Percentiles rank a stretch among this genome's conserved stretches.
Evolutionary conservation across 257 asterid species (phyloP).

Genomic region (Echites panduratus): DNA sequence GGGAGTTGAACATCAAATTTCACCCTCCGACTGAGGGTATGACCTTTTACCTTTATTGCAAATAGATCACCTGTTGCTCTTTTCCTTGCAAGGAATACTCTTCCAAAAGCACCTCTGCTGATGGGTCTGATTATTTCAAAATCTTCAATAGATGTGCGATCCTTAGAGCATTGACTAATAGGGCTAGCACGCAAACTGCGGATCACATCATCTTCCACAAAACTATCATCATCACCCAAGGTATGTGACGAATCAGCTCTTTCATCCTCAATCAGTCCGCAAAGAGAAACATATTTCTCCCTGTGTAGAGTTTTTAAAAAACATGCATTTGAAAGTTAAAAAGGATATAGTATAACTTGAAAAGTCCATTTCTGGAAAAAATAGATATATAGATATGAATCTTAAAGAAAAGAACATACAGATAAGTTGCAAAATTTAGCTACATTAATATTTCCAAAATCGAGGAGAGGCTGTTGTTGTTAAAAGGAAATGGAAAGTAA

Average conservation of each 20-base stretch:
- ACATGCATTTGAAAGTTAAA: constrained; percentile 25
- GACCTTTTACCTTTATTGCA: constrained; percentile 74
- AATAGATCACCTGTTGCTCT: constrained; percentile 96
- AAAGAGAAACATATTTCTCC: constrained; percentile 85
- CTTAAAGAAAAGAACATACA: neutral
- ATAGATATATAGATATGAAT: neutral
- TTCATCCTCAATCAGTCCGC: constrained; percentile 90
- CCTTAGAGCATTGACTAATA: constrained; percentile 68
- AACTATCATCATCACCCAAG: constrained; percentile 62
- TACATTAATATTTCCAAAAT: neutral
- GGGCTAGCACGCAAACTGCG: constrained; percentile 97
- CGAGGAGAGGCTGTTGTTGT: neutral
- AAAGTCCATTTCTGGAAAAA: neutral
- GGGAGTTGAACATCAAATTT: neutral
- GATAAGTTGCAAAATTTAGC: neutral
- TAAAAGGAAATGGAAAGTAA: constrained; percentile 8
- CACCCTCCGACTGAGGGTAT: neutral
- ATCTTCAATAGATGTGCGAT: constrained; percentile 93
- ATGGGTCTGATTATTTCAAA: constrained; percentile 97
- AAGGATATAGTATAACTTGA: neutral
- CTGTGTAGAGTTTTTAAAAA: constrained; percentile 40
- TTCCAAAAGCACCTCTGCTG: constrained; percentile 98
- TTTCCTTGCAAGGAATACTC: constrained; percentile 89
- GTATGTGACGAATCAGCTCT: constrained; percentile 41
- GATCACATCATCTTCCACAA: constrained; percentile 66